Conservation (phyloP, 2,329 filamentous ascomycete species). For the Microdochium nivale region DNA sequence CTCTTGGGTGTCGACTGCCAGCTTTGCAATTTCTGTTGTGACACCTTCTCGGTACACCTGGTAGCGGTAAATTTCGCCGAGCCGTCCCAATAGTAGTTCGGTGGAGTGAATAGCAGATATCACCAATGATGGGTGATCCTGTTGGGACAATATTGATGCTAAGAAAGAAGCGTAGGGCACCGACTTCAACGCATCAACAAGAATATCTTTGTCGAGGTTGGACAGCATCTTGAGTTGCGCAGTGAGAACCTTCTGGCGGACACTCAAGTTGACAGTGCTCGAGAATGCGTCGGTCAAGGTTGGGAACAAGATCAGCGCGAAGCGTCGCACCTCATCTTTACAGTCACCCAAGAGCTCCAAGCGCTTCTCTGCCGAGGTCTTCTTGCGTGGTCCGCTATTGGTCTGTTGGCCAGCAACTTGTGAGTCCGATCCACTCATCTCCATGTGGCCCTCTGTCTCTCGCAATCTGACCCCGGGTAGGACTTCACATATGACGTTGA, state of each 20-base stretch:
- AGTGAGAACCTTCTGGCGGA: slow-evolving; percentile 87
- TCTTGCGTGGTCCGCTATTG: slow-evolving; percentile 31
- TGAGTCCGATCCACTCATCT: slow-evolving; percentile 17
- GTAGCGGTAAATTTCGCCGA: slow-evolving; percentile 85
- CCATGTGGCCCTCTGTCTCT: slow-evolving; percentile 28
- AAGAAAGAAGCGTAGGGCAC: slow-evolving; percentile 95
- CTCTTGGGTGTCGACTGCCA: slow-evolving; percentile 48
- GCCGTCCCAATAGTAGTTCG: slow-evolving; percentile 73
- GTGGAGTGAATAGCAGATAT: slow-evolving; percentile 83
- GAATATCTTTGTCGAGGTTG: slow-evolving; percentile 77
- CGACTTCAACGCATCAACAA: slow-evolving; percentile 75
- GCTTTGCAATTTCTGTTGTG: slow-evolving; percentile 78
- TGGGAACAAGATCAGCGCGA: slow-evolving; percentile 86
- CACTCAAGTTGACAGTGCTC: slow-evolving; percentile 90
- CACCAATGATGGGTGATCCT: slow-evolving; percentile 83
- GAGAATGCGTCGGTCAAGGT: slow-evolving; percentile 96
- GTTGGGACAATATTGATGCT: slow-evolving; percentile 88
- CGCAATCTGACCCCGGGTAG: slow-evolving; percentile 64
- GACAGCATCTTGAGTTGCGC: slow-evolving; percentile 98
- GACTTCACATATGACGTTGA: slow-evolving; percentile 95
- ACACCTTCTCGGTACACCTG: slow-evolving; percentile 97
- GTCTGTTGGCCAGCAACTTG: slow-evolving; percentile 30
- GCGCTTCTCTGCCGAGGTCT: slow-evolving; percentile 67
- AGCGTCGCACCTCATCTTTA: slow-evolving; percentile 79
- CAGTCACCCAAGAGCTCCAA: slow-evolving; percentile 76